Percentiles rank a stretch among this genome's conserved stretches.
These are phyloP conservation scores for Tremella mesenterica DNA, from an alignment of 768 basidiomycete species.

Conservation along the genomic window DNA sequence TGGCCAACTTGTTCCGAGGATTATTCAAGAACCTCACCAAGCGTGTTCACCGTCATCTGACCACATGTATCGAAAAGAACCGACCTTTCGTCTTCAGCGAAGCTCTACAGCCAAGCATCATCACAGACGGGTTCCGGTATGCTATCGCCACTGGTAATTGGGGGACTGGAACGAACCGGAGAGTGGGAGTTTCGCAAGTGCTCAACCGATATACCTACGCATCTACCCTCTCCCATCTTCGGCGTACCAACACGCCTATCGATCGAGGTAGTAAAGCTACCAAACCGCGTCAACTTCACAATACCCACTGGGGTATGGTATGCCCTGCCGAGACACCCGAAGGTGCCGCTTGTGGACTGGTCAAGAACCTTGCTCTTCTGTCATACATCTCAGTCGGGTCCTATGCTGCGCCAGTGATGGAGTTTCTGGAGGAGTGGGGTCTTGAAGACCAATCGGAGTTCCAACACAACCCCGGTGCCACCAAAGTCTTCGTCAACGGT, in stretches of 20 bases:
- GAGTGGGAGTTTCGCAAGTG: constrained; percentile 97
- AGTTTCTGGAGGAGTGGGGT: constrained; percentile 98
- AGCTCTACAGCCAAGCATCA: constrained; percentile 92
- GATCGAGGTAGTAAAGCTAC: constrained; percentile 99
- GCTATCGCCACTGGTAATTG: constrained; percentile 98
- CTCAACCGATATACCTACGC: constrained; percentile 98
- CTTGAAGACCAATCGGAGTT: constrained; percentile 91
- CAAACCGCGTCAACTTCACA: constrained; percentile 96
- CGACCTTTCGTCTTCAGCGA: constrained; percentile 86
- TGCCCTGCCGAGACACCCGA: constrained; percentile 99
- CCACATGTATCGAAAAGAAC: constrained; percentile 96
- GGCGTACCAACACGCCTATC: constrained; percentile 94
- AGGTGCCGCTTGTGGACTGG: constrained; percentile 97
- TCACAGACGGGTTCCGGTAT: constrained; percentile 95
- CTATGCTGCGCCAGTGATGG: constrained; percentile 87
- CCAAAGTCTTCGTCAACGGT: constrained; percentile 98
- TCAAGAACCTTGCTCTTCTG: constrained; percentile 97
- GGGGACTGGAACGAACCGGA: constrained; percentile 98
- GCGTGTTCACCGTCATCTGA: constrained; percentile 92
- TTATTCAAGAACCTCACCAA: constrained; percentile 92
- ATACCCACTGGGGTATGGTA: constrained; percentile 99
- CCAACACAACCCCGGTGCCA: constrained; percentile 63
- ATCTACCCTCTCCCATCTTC: constrained; percentile 92
- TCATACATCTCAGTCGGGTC: constrained; percentile 96
- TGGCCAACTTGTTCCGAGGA: constrained; percentile 97